Evolutionary conservation across 768 basidiomycete species (phyloP), one percentile per base, ranked within the genome.

Genomic region (Boletus sp.): DNA sequence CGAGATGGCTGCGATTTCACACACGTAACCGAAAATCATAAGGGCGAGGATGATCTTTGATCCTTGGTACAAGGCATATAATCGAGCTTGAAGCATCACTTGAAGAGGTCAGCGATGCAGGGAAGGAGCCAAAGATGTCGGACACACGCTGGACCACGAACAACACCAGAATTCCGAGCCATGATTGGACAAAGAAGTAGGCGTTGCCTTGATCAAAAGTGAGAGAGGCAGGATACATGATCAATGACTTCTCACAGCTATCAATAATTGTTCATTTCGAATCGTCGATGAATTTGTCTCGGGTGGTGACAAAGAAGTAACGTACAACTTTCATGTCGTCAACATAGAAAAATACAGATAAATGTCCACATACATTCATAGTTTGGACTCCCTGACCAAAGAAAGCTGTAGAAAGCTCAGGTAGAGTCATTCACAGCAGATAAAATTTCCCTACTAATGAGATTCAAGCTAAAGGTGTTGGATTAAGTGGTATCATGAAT

Each of bases 271-370:
- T 14, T 54, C 18, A 30, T 47, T 28, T 41, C 4, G 12, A 32
- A 29, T 5, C 17, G 7, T 15, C 33, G 5, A 20, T 46, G 17
- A 41, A 10, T 5, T 42, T n/a, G n/a, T 49, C 7, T 46, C 18
- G 2, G 32, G 12, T 14, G 15, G n/a, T 10, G 12, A 36, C 12
- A 33, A 36, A 49, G 29, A 8, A 20, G 11, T 9, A 30, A 64
- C 59, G 20, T 47, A 67, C 62, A 57, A 64, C 65, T 67, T 18
- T 32, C 28, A 29, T 28, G 20, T 40, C 2, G 17, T 67, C 11
- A 64, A 46, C 6, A 49, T 28, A 20, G 28, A 33, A 39, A 18
- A 14, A 3, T 0, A 2, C 1, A 12, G 14, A 4, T 0, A 4
- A 36, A 52, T n/a, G 39, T 4, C 12, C n/a, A 37, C 63, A 9